These are phyloP conservation scores for Rhynchospora breviuscula DNA, from an alignment of 176 grass and related monocot genomes.

Conservation along the genomic window DNA sequence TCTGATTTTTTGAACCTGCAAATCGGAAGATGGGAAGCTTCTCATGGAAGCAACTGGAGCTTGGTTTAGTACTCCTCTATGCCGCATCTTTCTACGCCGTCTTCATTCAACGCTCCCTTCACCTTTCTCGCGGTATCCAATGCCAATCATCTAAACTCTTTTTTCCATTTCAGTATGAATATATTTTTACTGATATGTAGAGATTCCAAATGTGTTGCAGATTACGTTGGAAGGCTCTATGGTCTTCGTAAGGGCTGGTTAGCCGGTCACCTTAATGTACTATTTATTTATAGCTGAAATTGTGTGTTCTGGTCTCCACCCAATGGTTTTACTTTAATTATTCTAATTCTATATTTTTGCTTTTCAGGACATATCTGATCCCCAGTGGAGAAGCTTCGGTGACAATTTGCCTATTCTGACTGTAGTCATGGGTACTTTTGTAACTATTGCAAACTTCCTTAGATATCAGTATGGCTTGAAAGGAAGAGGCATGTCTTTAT, in stretches of 20 bases:
- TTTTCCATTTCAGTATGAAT: background rate
- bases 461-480: constrained; percentile 50
- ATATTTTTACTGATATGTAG: background rate
- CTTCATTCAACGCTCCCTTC: constrained; percentile 53
- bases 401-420: constrained; percentile 70
- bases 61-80: constrained; percentile 45
- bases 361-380: constrained; percentile 71
- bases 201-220: constrained; percentile 29
- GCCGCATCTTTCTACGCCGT: constrained; percentile 53
- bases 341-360: background rate
- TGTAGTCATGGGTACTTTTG: constrained; percentile 55
- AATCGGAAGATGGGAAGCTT: constrained; percentile 31
- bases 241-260: constrained; percentile 55
- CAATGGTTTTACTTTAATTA: background rate
- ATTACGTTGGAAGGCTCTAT: constrained; percentile 47
- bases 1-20: background rate
- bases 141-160: background rate
- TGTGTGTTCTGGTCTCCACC: background rate
- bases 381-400: constrained; percentile 92
- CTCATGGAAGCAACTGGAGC: constrained; percentile 50
- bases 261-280: constrained; percentile 48
- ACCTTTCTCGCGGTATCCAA: constrained; percentile 49
- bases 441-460: constrained; percentile 38
- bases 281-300: background rate
- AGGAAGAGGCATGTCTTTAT: constrained; percentile 50